Conservation (phyloP, 495 filamentous ascomycete species). For the Sphaerosporella brunnea region DNA sequence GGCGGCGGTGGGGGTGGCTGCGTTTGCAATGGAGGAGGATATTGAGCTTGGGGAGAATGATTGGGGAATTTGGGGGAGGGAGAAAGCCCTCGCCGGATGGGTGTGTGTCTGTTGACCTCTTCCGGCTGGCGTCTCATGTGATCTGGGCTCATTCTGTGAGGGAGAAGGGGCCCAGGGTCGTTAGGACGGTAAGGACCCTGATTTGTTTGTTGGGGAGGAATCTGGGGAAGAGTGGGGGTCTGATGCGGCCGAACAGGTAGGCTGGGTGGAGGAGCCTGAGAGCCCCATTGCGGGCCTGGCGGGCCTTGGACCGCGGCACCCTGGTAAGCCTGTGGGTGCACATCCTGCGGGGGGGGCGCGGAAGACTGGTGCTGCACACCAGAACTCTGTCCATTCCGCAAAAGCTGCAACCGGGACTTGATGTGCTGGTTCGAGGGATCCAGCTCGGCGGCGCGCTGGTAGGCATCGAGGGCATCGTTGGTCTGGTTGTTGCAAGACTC, state of each 20-base stretch:
- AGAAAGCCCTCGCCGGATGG: conserved; percentile 32
- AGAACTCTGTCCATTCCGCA: conserved; percentile 58
- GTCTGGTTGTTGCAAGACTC: conserved; percentile 99
- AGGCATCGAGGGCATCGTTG: conserved; percentile 86
- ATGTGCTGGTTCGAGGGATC: conserved; percentile 89
- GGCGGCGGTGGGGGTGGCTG: conserved; percentile 38
- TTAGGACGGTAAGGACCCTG: conserved; percentile 56
- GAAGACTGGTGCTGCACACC: conserved; percentile 47
- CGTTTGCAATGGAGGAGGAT: conserved; percentile 28
- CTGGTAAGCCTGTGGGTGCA: conserved; percentile 71
- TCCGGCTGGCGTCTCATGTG: conserved; percentile 40
- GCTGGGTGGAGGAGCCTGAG: conserved; percentile 41
- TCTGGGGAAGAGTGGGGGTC: conserved; percentile 47
- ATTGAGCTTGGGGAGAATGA: conserved; percentile 17
- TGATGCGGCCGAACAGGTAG: conserved; percentile 35
- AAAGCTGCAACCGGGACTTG: conserved; percentile 77
- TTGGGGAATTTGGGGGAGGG: conserved; percentile 43
- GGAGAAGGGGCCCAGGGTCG: conserved; percentile 43
- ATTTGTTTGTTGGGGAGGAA: conserved; percentile 57
- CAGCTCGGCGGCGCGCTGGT: conserved; percentile 82
- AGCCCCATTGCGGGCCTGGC: conserved; percentile 75
- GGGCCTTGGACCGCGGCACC: conserved; percentile 46
- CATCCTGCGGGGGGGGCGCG: conserved; percentile 59
- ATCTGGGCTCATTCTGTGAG: conserved; percentile 35
- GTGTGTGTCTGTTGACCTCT: conserved; percentile 46